These are phyloP conservation scores for Leccinum ochraceum DNA, from an alignment of 768 basidiomycete species.

Conservation along the genomic window DNA sequence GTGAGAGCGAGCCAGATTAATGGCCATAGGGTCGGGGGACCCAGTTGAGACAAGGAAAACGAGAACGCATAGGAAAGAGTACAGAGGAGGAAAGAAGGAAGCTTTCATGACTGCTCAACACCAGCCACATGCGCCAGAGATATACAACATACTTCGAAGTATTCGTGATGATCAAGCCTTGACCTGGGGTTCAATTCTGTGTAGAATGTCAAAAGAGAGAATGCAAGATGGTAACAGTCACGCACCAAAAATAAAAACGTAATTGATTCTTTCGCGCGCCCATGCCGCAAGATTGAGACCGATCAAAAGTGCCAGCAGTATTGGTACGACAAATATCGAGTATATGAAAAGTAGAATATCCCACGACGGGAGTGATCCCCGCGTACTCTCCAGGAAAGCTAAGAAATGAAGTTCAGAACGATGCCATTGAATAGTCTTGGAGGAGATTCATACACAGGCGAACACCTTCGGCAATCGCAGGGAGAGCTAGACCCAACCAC, in stretches of 20 bases:
- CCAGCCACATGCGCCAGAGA: background rate
- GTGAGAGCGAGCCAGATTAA: conserved; percentile 76
- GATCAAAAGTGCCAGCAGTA: conserved; percentile 73
- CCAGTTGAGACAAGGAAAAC: conserved; percentile 74
- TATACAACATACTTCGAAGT: conserved; percentile 53
- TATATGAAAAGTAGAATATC: conserved; percentile 77
- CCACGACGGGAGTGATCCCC: conserved; percentile 63
- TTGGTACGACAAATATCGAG: conserved; percentile 68
- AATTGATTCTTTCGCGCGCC: conserved; percentile 81
- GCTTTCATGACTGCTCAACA: conserved; percentile 39
- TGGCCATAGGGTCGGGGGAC: conserved; percentile 74
- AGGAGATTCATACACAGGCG: conserved; percentile 45
- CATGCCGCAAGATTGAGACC: conserved; percentile 82
- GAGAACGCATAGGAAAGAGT: conserved; percentile 78
- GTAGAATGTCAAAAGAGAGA: background rate
- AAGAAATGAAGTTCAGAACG: conserved; percentile 1
- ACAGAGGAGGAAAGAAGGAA: conserved; percentile 74
- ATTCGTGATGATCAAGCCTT: conserved; percentile 78
- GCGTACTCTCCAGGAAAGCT: conserved; percentile 58
- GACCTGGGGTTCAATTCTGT: conserved; percentile 71
- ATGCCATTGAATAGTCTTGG: background rate
- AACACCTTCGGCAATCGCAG: conserved; percentile 65
- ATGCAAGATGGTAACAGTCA: background rate
- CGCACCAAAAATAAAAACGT: conserved; percentile 84
- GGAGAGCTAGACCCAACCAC: conserved; percentile 67